Evolutionary conservation across 2,329 filamentous ascomycete genomes (phyloP).

Genomic region (Talaromyces sp.): DNA sequence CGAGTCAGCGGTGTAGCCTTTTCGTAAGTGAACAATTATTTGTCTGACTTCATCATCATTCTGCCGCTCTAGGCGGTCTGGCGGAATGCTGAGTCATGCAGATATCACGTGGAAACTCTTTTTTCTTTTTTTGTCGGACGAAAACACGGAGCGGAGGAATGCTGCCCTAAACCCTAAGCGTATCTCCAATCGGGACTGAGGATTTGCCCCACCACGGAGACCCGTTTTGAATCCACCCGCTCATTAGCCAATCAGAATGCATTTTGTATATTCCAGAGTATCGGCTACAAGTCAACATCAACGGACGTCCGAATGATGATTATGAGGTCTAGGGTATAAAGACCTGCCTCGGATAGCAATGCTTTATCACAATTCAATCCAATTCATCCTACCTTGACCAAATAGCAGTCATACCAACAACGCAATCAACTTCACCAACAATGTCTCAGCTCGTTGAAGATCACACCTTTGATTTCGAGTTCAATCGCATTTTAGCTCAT

Average conservation of each 20-base stretch:
- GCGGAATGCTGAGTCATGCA: background rate
- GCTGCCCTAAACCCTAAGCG: background rate
- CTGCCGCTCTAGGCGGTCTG: background rate
- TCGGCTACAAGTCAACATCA: background rate
- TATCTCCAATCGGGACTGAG: background rate
- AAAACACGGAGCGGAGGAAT: background rate
- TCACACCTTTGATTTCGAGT: conserved; percentile 39
- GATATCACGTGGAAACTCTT: background rate
- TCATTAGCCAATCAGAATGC: background rate
- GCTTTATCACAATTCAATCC: too few species aligned
- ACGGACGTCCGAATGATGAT: background rate
- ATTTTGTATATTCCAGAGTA: background rate
- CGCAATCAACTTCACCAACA: background rate
- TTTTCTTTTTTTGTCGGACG: background rate
- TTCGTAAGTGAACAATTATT: too few species aligned
- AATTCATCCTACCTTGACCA: too few species aligned
- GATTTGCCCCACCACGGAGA: background rate
- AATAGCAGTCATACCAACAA: background rate
- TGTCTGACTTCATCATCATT: background rate
- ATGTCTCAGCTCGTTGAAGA: background rate
- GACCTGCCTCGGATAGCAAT: background rate
- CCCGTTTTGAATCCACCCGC: background rate
- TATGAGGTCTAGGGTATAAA: background rate
- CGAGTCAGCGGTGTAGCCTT: too few species aligned
- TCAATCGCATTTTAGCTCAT: conserved; percentile 35